Evolutionary conservation across 257 asterid species (phyloP).

Genomic region (Petunia axillaris): DNA sequence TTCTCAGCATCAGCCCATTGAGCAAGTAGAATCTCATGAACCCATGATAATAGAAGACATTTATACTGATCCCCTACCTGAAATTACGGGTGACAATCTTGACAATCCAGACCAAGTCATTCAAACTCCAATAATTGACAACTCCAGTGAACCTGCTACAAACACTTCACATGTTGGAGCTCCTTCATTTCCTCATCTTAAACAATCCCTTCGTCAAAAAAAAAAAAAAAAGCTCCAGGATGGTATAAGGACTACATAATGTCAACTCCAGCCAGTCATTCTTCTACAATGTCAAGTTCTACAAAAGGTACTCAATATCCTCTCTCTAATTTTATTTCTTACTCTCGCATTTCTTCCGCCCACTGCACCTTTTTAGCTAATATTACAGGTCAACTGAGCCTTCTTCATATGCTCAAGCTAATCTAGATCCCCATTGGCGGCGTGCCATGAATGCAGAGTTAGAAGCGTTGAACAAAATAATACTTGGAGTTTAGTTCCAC

Average conservation of each 20-base stretch:
- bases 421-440: slow-evolving; percentile 7
- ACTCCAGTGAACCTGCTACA: neutral
- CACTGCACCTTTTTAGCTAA: slow-evolving; percentile 18
- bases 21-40: neutral
- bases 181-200: neutral
- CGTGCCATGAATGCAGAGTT: neutral
- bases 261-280: neutral
- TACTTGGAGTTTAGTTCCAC: neutral
- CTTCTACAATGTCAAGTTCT: neutral
- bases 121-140: neutral
- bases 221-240: neutral
- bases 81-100: neutral
- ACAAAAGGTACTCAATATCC: slow-evolving; percentile 14
- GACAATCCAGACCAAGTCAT: no score
- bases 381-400: slow-evolving; percentile 20
- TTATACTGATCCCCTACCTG: neutral
- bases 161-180: neutral
- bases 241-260: slow-evolving; percentile 8
- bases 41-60: neutral
- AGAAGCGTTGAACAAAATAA: neutral
- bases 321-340: slow-evolving; percentile 20
- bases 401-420: neutral
- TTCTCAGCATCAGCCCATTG: neutral
- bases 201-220: neutral
- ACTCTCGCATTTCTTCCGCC: neutral